phyloP scores from a whole-genome alignment of 257 asterid species.

The Fraxinus excelsior region DNA sequence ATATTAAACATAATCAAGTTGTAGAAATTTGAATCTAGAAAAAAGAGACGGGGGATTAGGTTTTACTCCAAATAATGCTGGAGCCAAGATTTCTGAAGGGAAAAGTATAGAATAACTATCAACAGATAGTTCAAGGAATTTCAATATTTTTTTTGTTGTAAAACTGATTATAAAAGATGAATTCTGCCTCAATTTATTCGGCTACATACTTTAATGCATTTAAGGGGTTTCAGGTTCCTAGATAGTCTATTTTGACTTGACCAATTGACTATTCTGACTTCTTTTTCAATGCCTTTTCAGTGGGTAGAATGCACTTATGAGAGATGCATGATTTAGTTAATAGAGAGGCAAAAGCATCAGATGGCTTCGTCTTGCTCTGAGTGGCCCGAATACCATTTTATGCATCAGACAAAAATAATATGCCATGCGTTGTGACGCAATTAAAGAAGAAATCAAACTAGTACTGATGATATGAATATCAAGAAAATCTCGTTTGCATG shows the following conservation, averaged over 20 bases:
- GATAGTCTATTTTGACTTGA: background rate
- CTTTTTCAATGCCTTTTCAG: constrained; percentile 38
- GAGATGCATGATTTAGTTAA: constrained; percentile 66
- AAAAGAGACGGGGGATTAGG: background rate
- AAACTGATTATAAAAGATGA: background rate
- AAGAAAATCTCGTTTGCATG: background rate
- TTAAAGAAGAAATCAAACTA: constrained; percentile 60
- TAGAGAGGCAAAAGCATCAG: constrained; percentile 64
- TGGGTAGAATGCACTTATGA: constrained; percentile 76
- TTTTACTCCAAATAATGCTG: background rate
- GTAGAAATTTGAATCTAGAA: background rate
- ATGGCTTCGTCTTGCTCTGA: constrained; percentile 73
- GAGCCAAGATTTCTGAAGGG: background rate
- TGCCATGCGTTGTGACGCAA: constrained; percentile 86
- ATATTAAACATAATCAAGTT: background rate
- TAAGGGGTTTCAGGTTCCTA: background rate
- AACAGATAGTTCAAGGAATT: background rate
- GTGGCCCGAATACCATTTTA: constrained; percentile 49
- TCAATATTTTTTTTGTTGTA: background rate
- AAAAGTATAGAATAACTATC: background rate
- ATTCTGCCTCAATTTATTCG: background rate
- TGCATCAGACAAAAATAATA: constrained; percentile 58
- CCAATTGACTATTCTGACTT: background rate
- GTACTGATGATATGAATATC: constrained; percentile 36
- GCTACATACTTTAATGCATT: background rate